Evolutionary conservation across 202 grass and related monocot species (phyloP).

Genomic region (Digitaria exilis): DNA sequence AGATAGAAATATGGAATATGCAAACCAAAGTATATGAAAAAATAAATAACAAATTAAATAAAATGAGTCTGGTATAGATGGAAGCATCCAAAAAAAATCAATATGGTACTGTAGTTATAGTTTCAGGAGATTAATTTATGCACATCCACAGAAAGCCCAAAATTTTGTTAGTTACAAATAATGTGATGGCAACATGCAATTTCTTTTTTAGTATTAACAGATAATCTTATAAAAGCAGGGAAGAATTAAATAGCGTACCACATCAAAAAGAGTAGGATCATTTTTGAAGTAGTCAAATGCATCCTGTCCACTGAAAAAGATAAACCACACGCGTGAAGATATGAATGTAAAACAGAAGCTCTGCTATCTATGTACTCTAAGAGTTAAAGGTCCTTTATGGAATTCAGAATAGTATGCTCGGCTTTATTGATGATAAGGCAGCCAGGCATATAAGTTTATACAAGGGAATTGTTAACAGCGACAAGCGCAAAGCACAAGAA

Average conservation of each 20-base stretch:
- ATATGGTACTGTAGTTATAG: neutral
- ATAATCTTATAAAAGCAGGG: too few relatives aligned
- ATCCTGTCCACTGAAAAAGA: too few relatives aligned
- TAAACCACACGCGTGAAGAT: too few relatives aligned
- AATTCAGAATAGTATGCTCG: neutral
- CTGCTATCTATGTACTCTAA: neutral
- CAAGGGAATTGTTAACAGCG: neutral
- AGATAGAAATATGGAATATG: conserved; percentile 27
- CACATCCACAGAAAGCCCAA: neutral
- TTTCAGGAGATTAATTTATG: conserved; percentile 14
- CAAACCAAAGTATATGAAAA: conserved; percentile 1
- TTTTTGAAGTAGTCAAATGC: too few relatives aligned
- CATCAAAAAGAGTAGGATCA: too few relatives aligned
- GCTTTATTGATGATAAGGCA: neutral
- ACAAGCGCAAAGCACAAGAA: neutral
- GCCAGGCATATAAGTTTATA: neutral
- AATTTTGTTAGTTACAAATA: neutral
- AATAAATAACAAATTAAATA: neutral
- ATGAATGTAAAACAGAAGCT: neutral
- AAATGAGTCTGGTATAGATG: neutral
- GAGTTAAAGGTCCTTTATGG: neutral
- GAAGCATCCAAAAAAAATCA: neutral
- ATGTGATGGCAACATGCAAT: neutral
- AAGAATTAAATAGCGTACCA: too few relatives aligned
- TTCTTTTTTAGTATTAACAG: neutral